Evolutionary conservation across 2,329 filamentous ascomycete species (phyloP).

Genomic region (Ascochyta rabiei): DNA sequence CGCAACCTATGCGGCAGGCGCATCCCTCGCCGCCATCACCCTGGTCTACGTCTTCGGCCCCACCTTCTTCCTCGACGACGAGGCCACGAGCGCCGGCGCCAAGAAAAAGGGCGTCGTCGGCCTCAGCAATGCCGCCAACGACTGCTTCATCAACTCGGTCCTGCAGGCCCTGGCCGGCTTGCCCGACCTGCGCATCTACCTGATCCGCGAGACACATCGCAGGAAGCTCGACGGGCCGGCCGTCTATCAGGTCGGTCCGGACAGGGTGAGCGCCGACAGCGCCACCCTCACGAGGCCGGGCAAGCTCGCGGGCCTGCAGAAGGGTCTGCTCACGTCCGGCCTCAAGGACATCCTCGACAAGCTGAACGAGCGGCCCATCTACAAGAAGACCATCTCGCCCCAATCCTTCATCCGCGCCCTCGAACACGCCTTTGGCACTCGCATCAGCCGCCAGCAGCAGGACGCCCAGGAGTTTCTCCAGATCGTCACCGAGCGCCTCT

Average conservation of each 20-base stretch:
- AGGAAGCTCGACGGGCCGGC: conserved; percentile 77
- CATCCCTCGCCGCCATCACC: conserved; percentile 91
- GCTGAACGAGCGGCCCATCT: conserved; percentile 90
- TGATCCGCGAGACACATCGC: conserved; percentile 89
- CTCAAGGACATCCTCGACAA: conserved; percentile 92
- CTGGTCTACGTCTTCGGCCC: conserved; percentile 97
- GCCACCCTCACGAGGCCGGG: conserved; percentile 50
- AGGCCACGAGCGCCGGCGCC: conserved; percentile 62
- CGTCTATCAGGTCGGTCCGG: conserved; percentile 71
- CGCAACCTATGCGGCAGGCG: conserved; percentile 92
- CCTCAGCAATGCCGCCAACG: conserved; percentile 86
- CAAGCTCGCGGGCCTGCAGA: conserved; percentile 68
- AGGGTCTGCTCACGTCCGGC: conserved; percentile 81
- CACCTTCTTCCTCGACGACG: conserved; percentile 93
- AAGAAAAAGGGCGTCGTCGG: conserved; percentile 87
- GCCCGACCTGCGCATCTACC: conserved; percentile 84
- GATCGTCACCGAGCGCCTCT: conserved; percentile 87
- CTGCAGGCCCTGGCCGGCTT: conserved; percentile 91
- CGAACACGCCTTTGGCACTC: conserved; percentile 84
- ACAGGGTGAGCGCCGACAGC: conserved; percentile 50
- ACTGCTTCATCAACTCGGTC: conserved; percentile 84
- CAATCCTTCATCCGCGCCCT: conserved; percentile 81
- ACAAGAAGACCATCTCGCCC: conserved; percentile 91
- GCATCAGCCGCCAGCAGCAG: conserved; percentile 93
- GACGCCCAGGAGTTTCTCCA: conserved; percentile 98